Evolutionary conservation across 306 rosid genomes (phyloP).

Genomic region (Lathyrus sativus): DNA sequence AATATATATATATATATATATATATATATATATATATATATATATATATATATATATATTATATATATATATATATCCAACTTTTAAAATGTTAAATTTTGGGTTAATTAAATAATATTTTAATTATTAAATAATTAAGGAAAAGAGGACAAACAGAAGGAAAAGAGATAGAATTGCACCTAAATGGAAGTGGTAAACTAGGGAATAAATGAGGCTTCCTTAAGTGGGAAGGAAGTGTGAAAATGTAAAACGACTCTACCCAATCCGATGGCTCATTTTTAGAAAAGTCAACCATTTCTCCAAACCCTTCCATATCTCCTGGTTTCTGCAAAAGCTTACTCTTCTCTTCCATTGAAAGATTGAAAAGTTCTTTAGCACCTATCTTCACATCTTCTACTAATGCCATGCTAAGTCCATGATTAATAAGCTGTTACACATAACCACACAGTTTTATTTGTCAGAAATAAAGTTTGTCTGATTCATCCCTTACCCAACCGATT

Average conservation of each 20-base stretch:
- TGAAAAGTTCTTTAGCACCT: constrained; percentile 41
- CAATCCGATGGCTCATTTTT: constrained; percentile 24
- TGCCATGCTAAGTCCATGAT: constrained; percentile 34
- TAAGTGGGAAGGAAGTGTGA: constrained; percentile 38
- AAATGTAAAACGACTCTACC: constrained; percentile 34
- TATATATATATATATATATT: too few species aligned
- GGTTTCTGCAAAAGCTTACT: constrained; percentile 42
- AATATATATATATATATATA: too few species aligned
- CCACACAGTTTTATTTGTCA: neutral
- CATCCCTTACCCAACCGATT: too few species aligned
- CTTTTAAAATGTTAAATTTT: too few species aligned
- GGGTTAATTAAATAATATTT: too few species aligned
- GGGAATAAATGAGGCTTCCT: constrained; percentile 38
- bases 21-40: too few species aligned
- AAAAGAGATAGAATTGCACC: neutral
- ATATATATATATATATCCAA: too few species aligned
- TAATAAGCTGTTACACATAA: constrained; percentile 36
- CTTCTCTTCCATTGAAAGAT: constrained; percentile 48
- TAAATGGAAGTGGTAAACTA: constrained; percentile 35
- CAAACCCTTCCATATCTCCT: constrained; percentile 50
- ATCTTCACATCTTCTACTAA: constrained; percentile 42
- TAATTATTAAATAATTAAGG: too few species aligned
- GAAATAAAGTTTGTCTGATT: too few species aligned
- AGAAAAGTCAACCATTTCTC: constrained; percentile 7
- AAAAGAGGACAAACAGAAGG: too few species aligned